Evolutionary conservation across 2,329 filamentous ascomycete species (phyloP).

Genomic region (Thielaviopsis populi): DNA sequence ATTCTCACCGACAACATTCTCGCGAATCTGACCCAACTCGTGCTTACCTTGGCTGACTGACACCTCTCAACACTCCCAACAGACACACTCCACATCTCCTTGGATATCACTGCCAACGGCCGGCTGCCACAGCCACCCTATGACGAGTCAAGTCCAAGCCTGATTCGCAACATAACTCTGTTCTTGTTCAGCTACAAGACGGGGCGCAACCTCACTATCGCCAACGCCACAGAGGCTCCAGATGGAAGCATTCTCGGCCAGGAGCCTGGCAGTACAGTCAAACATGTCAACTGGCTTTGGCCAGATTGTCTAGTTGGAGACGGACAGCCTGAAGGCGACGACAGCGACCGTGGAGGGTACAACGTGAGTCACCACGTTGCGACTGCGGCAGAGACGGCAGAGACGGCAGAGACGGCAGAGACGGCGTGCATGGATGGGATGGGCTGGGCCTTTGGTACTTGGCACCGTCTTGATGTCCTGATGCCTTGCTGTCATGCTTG

Average conservation of each 20-base stretch:
- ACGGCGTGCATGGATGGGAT: background rate
- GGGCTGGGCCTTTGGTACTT: too few species aligned
- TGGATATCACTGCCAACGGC: conserved; percentile 53
- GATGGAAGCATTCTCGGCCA: conserved; percentile 48
- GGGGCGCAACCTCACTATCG: conserved; percentile 51
- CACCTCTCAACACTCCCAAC: conserved; percentile 18
- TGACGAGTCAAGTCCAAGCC: conserved; percentile 36
- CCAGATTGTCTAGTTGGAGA: conserved; percentile 52
- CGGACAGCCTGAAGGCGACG: conserved; percentile 31
- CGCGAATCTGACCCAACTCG: conserved; percentile 13
- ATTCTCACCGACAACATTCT: background rate
- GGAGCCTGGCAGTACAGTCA: conserved; percentile 53
- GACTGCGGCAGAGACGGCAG: background rate
- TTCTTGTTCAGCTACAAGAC: conserved; percentile 52
- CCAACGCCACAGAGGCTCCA: conserved; percentile 44
- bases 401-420: too few species aligned
- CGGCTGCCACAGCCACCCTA: conserved; percentile 37
- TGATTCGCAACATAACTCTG: conserved; percentile 49
- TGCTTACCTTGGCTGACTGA: conserved; percentile 17
- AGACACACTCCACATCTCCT: conserved; percentile 46
- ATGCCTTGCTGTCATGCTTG: too few species aligned
- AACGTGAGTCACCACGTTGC: conserved; percentile 32
- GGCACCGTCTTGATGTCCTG: too few species aligned
- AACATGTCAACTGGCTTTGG: conserved; percentile 60
- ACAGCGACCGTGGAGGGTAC: conserved; percentile 44